Evolutionary conservation across 768 basidiomycete species (phyloP).

Genomic region (Lactarius trivialis): DNA sequence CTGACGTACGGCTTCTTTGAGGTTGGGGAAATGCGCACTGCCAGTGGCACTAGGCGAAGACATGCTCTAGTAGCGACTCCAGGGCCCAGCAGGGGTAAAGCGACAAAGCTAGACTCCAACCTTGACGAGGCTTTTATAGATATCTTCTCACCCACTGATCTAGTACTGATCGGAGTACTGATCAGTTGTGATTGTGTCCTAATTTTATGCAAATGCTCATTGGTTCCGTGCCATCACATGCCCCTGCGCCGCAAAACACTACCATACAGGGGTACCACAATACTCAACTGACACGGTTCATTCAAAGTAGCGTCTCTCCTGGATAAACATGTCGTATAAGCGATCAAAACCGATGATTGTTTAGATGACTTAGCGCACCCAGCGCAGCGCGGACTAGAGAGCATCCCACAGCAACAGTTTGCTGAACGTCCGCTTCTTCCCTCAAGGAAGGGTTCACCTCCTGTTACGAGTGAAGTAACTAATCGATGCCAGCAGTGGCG

Average conservation of each 20-base stretch:
- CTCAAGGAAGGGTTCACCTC: slow-evolving; percentile 95
- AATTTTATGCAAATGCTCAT: slow-evolving; percentile 8
- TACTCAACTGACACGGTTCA: not conserved
- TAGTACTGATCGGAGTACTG: not conserved
- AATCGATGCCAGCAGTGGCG: slow-evolving; percentile 1
- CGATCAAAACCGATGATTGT: not conserved
- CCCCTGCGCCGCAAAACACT: not conserved
- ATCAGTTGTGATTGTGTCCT: not conserved
- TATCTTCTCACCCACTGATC: not conserved
- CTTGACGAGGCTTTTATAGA: not conserved
- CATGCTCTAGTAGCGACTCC: slow-evolving; percentile 19
- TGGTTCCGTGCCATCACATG: not conserved
- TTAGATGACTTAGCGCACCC: slow-evolving; percentile 42
- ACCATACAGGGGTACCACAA: not conserved
- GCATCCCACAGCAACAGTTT: slow-evolving; percentile 89
- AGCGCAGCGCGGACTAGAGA: slow-evolving; percentile 78
- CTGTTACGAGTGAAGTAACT: slow-evolving; percentile 33
- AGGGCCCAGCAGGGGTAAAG: not conserved
- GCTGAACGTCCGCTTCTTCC: slow-evolving; percentile 64
- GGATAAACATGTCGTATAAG: not conserved
- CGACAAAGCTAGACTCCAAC: not conserved
- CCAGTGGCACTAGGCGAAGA: too few relatives aligned
- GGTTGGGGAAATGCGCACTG: too few relatives aligned
- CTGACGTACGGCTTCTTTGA: slow-evolving; percentile 39
- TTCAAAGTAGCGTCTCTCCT: slow-evolving; percentile 28